Base-by-base conservation (phyloP, 192 early-diverging fungal genomes). In the Backusella sp. region DNA sequence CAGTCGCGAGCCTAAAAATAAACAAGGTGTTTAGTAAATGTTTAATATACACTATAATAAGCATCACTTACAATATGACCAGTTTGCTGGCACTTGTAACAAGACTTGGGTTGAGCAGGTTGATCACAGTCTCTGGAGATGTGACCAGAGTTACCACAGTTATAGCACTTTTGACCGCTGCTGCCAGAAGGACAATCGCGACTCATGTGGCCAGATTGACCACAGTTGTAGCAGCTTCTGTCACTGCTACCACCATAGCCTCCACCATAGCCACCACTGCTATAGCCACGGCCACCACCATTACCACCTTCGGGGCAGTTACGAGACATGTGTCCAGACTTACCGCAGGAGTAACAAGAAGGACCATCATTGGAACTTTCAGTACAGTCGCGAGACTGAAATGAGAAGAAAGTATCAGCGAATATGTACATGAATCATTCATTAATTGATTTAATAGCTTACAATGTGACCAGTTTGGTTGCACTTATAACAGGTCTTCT, bases 401-500 rank as follows among this genome's bases (percentile, higher is more conserved):
- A 66, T 34, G 36, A 11, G 30, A n/a, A 7, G 6, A 53, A 28
- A 39, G 7, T 35, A 15, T 14, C 5, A 42, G 5, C 4, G 23
- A 21, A 37, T 39, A 46, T 23, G 7, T 28, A 14, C 17, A 6
- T 30, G 6, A 26, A 59, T 26, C 15, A 71, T 28, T 39, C 49
- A 17, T 39, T 6, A 49, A 41, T 21, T 23, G 21, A 23, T n/a
- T 17, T 26, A 9, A 53, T 39, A 17, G 77, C 81, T 73, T 82
- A 82, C 81, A 70, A 87, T 73, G 79, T 88, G 87, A 69, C 87
- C 87, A 66, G 72, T 72, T 72, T 86, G 79, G 76, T 84, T 80
- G 76, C 87, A 88, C 80, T 86, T 88, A 83, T 86, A 88, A 80
- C 87, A 88, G 37, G 76, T 73, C 83, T 86, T 86, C 79, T 84